Evolutionary conservation across 768 basidiomycete genomes (phyloP), one percentile per base, ranked within the genome.

Genomic region (Russula brevipes): DNA sequence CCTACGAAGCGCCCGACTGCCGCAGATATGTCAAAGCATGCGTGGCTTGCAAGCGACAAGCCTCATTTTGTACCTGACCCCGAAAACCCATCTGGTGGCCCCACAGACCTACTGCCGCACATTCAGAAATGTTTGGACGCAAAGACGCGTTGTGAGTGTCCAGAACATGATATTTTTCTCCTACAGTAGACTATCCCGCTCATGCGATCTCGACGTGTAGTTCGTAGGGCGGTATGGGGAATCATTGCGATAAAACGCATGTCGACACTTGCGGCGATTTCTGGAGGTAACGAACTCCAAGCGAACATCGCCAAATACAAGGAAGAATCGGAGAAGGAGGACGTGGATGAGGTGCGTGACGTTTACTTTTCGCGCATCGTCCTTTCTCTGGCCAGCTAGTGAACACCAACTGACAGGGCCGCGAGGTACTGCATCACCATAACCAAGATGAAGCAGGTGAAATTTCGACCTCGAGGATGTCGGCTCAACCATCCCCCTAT

Each of bases 81-180:
- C 16, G 75, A 77, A 60, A 81, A 79, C 63, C 75, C 80, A 41
- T 78, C 76, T 55, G 89, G 88, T 51, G 78, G 78, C 49, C 85
- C 86, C 33, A 82, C 82, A 30, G 86, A 97, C 76, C 79, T 98
- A 70, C 76, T 98, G 69, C 95, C 96, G 35, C 83, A 89, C 50
- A 88, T 98, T 75, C 91, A 87, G 80, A 90, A 85, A 75, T 87
- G 85, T 36, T 94, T 97, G 77, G 85, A 97, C 72, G 94, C 92
- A 38, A 90, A 83, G 78, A 47, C 53, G 17, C 57, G 67, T 36
- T 68, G 67, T 68, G 24, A 45, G 67, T 57, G 35, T 33, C 44
- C 14, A 24, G 8, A 19, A 17, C 16, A 38, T 17, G 0, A 30
- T 10, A 11, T 16, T 41, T 51, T 33, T 10, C 39, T 9, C 16